Evolutionary conservation across 2,329 filamentous ascomycete species (phyloP).

Genomic region (Madurella fahalii): DNA sequence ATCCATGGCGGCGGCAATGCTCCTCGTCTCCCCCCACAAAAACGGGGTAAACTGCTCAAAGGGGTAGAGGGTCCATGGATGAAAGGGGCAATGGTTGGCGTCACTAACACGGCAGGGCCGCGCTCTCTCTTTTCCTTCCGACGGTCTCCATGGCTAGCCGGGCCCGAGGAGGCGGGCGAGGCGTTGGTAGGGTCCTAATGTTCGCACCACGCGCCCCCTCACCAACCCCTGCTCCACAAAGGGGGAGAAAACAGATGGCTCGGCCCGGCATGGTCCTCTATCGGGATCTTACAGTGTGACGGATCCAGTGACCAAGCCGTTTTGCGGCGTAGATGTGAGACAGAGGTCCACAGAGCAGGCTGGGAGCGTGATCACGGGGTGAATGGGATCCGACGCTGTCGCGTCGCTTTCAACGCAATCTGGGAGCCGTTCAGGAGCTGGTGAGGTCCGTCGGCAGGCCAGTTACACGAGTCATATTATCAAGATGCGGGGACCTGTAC

Average conservation of each 20-base stretch:
- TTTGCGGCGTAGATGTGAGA: not conserved
- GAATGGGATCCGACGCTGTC: constrained; percentile 13
- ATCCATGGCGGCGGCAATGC: constrained; percentile 14
- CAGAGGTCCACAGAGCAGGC: not conserved
- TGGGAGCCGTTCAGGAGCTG: not conserved
- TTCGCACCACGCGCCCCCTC: constrained; percentile 14
- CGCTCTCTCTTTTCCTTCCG: constrained; percentile 10
- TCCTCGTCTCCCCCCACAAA: constrained; percentile 12
- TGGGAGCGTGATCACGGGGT: constrained; percentile 21
- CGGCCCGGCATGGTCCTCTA: constrained; percentile 16
- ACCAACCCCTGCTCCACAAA: constrained; percentile 8
- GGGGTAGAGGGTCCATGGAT: constrained; percentile 2
- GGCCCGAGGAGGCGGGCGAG: constrained; percentile 12
- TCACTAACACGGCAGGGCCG: constrained; percentile 7
- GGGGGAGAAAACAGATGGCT: constrained; percentile 9
- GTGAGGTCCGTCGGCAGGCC: no score
- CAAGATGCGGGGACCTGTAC: no score
- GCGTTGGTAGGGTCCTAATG: constrained; percentile 11
- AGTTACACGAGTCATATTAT: no score
- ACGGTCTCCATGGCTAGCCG: constrained; percentile 10
- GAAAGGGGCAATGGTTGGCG: constrained; percentile 13
- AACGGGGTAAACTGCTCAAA: constrained; percentile 7
- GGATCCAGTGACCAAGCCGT: not conserved
- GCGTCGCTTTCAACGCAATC: not conserved
- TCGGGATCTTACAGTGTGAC: constrained; percentile 23